Percentiles rank a stretch among this genome's conserved stretches.
Conservation (phyloP, 2,329 filamentous ascomycete species). For the Macrophomina tecta region DNA sequence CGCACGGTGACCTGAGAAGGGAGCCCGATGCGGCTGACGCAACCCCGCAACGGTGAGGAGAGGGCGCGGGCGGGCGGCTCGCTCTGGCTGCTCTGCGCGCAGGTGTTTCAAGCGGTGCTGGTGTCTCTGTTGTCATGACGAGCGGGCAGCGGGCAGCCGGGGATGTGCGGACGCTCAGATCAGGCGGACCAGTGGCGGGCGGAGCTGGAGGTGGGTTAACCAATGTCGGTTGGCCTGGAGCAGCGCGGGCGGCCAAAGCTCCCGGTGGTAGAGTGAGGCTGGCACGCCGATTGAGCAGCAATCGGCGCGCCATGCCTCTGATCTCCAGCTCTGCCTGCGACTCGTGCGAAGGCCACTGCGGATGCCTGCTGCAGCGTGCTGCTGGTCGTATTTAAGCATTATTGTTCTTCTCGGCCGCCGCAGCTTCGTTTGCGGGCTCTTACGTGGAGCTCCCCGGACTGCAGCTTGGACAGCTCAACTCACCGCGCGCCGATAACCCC, state of each 20-base stretch:
- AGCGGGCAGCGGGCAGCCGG: constrained; percentile 7
- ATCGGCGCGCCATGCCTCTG: constrained; percentile 16
- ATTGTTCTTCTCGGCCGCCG: background rate
- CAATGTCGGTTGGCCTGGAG: constrained; percentile 1
- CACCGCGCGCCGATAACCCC: constrained; percentile 13
- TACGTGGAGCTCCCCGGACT: constrained; percentile 22
- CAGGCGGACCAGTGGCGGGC: constrained; percentile 17
- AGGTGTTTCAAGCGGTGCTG: constrained; percentile 15
- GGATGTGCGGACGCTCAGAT: constrained; percentile 21
- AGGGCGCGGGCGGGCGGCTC: background rate
- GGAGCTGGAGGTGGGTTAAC: constrained; percentile 6
- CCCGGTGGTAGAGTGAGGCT: constrained; percentile 10
- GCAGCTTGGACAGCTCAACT: constrained; percentile 18
- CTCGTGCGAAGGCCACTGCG: background rate
- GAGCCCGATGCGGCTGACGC: background rate
- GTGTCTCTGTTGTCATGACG: background rate
- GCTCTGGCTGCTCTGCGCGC: background rate
- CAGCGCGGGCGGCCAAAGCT: constrained; percentile 6
- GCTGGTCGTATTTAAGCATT: constrained; percentile 20
- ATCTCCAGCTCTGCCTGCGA: constrained; percentile 19
- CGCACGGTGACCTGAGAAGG: background rate
- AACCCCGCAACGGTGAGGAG: constrained; percentile 19
- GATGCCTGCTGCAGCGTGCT: constrained; percentile 15
- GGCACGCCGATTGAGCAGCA: background rate
- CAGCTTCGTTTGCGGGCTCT: constrained; percentile 5